Evolutionary conservation across 495 filamentous ascomycete genomes (phyloP).

Genomic region (Xylaria sp.): DNA sequence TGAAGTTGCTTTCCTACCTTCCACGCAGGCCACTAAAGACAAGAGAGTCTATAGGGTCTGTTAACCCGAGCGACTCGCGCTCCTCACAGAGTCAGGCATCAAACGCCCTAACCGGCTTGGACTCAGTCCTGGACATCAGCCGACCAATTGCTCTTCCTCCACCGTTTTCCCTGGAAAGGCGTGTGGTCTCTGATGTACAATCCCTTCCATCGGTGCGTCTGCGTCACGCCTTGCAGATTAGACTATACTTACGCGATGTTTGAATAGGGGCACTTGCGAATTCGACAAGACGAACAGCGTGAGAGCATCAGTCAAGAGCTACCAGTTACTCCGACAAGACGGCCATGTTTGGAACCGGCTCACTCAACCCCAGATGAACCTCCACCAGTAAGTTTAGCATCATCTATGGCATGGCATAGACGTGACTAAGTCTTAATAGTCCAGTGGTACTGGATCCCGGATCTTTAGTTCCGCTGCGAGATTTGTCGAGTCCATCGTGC

Average conservation of each 20-base stretch:
- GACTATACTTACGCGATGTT: slow-evolving; percentile 32
- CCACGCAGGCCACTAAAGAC: slow-evolving; percentile 30
- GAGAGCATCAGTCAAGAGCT: slow-evolving; percentile 26
- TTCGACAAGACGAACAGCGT: slow-evolving; percentile 15
- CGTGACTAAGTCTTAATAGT: slow-evolving; percentile 26
- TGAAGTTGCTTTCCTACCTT: slow-evolving; percentile 26
- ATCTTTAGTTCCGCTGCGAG: slow-evolving; percentile 41
- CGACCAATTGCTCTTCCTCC: slow-evolving; percentile 46
- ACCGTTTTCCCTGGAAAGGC: slow-evolving; percentile 52
- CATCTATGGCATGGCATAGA: neutral
- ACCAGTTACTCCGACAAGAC: slow-evolving; percentile 37
- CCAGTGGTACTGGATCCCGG: slow-evolving; percentile 29
- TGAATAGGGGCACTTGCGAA: slow-evolving; percentile 25
- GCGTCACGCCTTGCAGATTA: neutral
- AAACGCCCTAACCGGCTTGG: slow-evolving; percentile 14
- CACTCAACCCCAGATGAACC: slow-evolving; percentile 27
- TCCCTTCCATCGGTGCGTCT: slow-evolving; percentile 53
- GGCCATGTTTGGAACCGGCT: slow-evolving; percentile 30
- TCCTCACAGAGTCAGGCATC: slow-evolving; percentile 32
- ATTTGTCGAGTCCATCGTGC: slow-evolving; percentile 35
- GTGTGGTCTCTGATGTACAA: slow-evolving; percentile 58
- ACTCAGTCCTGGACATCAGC: slow-evolving; percentile 30
- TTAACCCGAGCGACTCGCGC: slow-evolving; percentile 26
- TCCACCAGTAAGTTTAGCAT: slow-evolving; percentile 30
- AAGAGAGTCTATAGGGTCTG: slow-evolving; percentile 24